Evolutionary conservation across 805 yeast genomes (phyloP), one percentile per base, ranked within the genome.

Genomic region (Zygoascus ofunaensis): DNA sequence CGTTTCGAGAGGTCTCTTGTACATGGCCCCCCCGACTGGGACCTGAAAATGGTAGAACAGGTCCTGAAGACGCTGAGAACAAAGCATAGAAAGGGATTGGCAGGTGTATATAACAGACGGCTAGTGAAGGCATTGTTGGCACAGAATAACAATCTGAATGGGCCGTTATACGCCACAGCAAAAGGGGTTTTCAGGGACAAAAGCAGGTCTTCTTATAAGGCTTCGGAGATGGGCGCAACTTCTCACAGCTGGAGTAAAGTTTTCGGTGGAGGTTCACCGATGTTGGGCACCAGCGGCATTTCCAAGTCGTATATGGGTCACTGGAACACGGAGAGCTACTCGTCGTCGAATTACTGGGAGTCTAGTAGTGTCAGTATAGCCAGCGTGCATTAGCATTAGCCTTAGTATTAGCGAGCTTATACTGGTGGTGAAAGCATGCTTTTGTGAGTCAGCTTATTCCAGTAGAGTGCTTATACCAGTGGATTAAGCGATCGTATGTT

Each of bases 11-110:
- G 43, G 20, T 39, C 55, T 4, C 32, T 41, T 34, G 35, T 22
- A 4, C 28, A 41, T 5, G 52, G 51, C 5, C 55, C 55, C 12
- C 38, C 39, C 8, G 49, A 42, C 36, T 52, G 55, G 55, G 54
- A 52, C 19, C 24, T 43, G 5, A 18, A 19, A n/a, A 34, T 52
- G 34, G 43, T 52, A 18, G 28, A 36, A 5, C 26, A 39, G 8
- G 26, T 52, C 24, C 45, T 52, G 24, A 14, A 23, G 21, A 47
- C 45, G 32, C 48, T 52, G 39, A 19, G 22, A 7, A 34, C 14
- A 8, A n/a, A n/a, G 8, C 7, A n/a, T 8, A 15, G n/a, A 7
- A 34, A 26, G 30, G 7, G 10, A 12, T 12, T 8, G 12, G 7
- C 30, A 12, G 7, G 30, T 7, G 12, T 26, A 8, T n/a, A n/a